phyloP scores from a whole-genome alignment of 106 monocot genomes.

The Dendrobium huoshanense region DNA sequence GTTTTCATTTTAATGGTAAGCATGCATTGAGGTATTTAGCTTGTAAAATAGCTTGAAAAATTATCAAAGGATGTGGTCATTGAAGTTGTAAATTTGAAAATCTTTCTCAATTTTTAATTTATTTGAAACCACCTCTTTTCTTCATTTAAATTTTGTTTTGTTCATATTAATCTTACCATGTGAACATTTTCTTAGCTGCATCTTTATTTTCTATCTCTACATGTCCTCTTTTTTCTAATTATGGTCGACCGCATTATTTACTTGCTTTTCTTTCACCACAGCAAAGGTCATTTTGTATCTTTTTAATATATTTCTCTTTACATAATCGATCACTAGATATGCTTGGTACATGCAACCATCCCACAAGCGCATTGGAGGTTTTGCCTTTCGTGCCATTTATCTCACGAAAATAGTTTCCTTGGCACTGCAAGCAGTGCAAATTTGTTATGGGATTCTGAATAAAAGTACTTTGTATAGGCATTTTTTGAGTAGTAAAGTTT shows the following conservation, averaged over 20 bases:
- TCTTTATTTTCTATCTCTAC: constrained; percentile 10
- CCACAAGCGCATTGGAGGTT: constrained; percentile 24
- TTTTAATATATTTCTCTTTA: constrained; percentile 84
- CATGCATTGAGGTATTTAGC: not conserved
- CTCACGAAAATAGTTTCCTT: constrained; percentile 84
- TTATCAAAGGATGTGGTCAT: not conserved
- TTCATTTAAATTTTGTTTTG: not conserved
- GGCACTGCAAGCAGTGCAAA: constrained; percentile 79
- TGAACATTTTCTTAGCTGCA: not conserved
- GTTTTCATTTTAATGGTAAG: constrained; percentile 94
- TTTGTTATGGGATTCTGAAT: constrained; percentile 82
- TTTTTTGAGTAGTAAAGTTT: constrained; percentile 54
- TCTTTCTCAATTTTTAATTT: not conserved
- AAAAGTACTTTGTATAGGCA: constrained; percentile 85
- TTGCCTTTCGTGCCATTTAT: constrained; percentile 91
- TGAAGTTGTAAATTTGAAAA: not conserved
- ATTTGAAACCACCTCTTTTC: not conserved
- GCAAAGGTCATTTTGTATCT: constrained; percentile 77
- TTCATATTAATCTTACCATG: not conserved
- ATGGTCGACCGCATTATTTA: constrained; percentile 93
- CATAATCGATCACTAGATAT: constrained; percentile 86
- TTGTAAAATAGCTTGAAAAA: not conserved
- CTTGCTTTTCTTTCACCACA: constrained; percentile 74
- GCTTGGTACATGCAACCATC: constrained; percentile 76
- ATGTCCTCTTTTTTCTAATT: constrained; percentile 92